Evolutionary conservation across 352 stramenopile genomes (phyloP).

Genomic region (Globisporangium acanthophoron): DNA sequence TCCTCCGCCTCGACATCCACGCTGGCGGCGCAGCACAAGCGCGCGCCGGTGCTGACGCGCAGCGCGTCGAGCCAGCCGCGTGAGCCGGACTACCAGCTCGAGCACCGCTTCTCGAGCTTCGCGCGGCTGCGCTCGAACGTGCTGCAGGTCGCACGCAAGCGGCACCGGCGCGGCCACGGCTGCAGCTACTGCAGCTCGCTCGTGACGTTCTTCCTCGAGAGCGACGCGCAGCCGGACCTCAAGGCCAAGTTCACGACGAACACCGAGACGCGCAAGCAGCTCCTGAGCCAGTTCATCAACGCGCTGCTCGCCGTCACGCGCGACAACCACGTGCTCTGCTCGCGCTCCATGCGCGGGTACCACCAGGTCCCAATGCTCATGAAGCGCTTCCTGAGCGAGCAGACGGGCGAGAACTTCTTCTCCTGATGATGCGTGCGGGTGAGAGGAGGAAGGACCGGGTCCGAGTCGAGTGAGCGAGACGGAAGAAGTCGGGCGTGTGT

Average conservation of each 20-base stretch:
- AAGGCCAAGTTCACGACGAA: slow-evolving; percentile 46
- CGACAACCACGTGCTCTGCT: slow-evolving; percentile 24
- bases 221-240: slow-evolving; percentile 33
- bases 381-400: slow-evolving; percentile 41
- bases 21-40: neutral
- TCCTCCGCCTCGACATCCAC: neutral
- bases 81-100: slow-evolving; percentile 47
- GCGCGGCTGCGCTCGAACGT: slow-evolving; percentile 40
- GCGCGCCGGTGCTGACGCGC: no score
- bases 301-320: slow-evolving; percentile 25
- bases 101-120: slow-evolving; percentile 67
- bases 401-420: slow-evolving; percentile 44
- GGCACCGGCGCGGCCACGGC: slow-evolving; percentile 32
- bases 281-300: slow-evolving; percentile 40
- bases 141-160: slow-evolving; percentile 37
- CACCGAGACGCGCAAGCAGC: slow-evolving; percentile 34
- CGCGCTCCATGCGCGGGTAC: slow-evolving; percentile 28
- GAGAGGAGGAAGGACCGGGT: no score
- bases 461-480: no score
- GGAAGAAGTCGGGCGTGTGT: no score
- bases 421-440: slow-evolving; percentile 10
- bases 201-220: slow-evolving; percentile 35
- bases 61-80: slow-evolving; percentile 12
- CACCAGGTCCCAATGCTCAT: slow-evolving; percentile 41
- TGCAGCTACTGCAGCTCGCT: slow-evolving; percentile 46